Base-by-base conservation (phyloP, 179 eudicot species). In the Amaranthus tricolor region DNA sequence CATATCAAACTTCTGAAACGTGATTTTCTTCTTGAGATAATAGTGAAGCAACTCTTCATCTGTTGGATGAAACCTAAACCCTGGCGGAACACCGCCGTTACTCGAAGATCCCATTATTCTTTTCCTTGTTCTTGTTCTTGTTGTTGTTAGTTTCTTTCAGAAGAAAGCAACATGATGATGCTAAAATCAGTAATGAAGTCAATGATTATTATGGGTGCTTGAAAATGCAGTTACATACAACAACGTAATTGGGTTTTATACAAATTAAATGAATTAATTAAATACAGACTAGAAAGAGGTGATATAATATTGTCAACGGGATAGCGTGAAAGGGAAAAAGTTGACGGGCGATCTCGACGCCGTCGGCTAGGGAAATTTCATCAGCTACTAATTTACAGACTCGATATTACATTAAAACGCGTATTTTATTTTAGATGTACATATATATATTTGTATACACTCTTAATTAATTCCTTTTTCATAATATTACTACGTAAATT, bases 1-100 rank as follows among this genome's bases (percentile, higher is more conserved):
- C 97, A 94, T 90, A 65, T 94, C 98, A 80, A 94, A 87, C 86
- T 89, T 92, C 56, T 94, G 84, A 76, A 86, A 91, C 0, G 84
- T 75, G 16, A 94, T 71, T 80, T 91, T 94, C 92, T 88, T 94
- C 96, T 94, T 94, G 79, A 94, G 79, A 82, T 94, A 94, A 79
- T 87, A 91, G 64, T 94, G 97, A 57, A 94, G 87, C 49, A 94
- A 89, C 85, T 94, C 98, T 69, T 94, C 98, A 43, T 94, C 98
- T 3, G 98, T 91, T 9, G 98, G 98, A 66, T 94, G 98, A 62
- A 94, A 94, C 80, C 98, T 78, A 64, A 94, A 94, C 58, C 98
- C 98, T 1, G 98, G 98, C 9, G 98, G 98, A 52, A 94, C 98
- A 0, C 98, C 97, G 1, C 97, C 97, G 24, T 81, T 78, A 50